Evolutionary conservation across 805 yeast genomes (phyloP).

Genomic region (Torulaspora gathmanii): DNA sequence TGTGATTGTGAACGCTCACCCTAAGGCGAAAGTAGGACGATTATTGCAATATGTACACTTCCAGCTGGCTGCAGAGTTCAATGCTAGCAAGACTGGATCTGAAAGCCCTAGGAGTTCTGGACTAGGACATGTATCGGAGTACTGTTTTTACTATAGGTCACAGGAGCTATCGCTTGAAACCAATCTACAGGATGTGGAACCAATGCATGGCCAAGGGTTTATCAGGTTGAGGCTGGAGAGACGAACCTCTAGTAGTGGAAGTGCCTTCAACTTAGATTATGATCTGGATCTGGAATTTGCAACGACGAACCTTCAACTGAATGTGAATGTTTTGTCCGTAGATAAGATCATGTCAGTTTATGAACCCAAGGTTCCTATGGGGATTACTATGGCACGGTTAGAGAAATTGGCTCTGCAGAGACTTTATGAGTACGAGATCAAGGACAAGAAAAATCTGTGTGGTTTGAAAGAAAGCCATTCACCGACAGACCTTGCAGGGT

Average conservation of each 20-base stretch:
- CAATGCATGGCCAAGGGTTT: constrained; percentile 13
- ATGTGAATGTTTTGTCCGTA: constrained; percentile 25
- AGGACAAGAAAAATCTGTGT: constrained; percentile 17
- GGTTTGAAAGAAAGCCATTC: constrained; percentile 14
- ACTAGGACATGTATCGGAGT: constrained; percentile 11
- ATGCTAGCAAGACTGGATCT: not conserved
- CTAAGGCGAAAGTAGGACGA: constrained; percentile 23
- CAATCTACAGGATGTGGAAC: constrained; percentile 16
- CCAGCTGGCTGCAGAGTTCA: constrained; percentile 7
- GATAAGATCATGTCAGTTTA: constrained; percentile 14
- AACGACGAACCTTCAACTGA: constrained; percentile 17
- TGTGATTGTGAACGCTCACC: constrained; percentile 25
- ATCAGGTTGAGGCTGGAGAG: constrained; percentile 18
- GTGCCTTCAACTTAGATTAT: constrained; percentile 14
- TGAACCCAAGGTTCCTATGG: constrained; percentile 12
- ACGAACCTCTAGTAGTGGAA: constrained; percentile 1
- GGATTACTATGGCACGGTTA: constrained; percentile 18
- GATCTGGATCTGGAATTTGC: constrained; percentile 17
- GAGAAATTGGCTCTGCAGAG: constrained; percentile 15
- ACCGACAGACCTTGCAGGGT: constrained; percentile 17
- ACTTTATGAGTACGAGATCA: constrained; percentile 20
- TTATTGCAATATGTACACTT: constrained; percentile 30
- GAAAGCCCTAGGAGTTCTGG: not conserved
- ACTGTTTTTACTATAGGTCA: constrained; percentile 9
- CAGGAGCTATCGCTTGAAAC: constrained; percentile 11